These are phyloP conservation scores for Ascodesmis nigricans DNA, from an alignment of 495 filamentous ascomycete species.

Conservation along the genomic window DNA sequence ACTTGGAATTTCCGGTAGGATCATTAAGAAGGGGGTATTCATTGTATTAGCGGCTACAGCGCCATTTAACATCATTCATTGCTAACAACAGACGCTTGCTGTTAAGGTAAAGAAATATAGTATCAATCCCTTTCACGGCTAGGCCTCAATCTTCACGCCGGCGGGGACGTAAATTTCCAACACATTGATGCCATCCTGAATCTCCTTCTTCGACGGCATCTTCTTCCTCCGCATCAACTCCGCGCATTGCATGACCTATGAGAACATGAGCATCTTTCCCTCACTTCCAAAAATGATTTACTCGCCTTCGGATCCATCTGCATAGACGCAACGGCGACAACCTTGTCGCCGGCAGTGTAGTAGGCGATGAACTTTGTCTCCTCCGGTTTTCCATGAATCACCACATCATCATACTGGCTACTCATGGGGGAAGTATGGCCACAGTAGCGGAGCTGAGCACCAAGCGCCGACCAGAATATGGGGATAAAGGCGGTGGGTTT, in stretches of 20 bases:
- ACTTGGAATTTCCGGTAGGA: too few relatives aligned
- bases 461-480: constrained; percentile 88
- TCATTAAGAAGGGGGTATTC: too few relatives aligned
- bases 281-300: too few relatives aligned
- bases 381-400: constrained; percentile 53
- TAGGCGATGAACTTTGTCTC: constrained; percentile 73
- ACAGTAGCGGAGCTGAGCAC: constrained; percentile 73
- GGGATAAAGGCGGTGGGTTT: constrained; percentile 59
- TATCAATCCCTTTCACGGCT: too few relatives aligned
- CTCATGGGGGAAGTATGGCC: constrained; percentile 42
- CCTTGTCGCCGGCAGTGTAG: constrained; percentile 64
- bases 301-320: constrained; percentile 60
- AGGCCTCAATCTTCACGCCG: constrained; percentile 3
- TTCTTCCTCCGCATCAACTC: constrained; percentile 66
- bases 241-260: constrained; percentile 55
- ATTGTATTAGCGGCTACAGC: too few relatives aligned
- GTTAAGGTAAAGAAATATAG: too few relatives aligned
- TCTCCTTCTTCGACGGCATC: constrained; percentile 64
- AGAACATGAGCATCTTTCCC: too few relatives aligned
- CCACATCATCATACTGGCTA: constrained; percentile 56
- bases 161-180: constrained; percentile 35
- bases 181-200: constrained; percentile 53
- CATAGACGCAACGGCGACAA: constrained; percentile 88
- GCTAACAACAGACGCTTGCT: too few relatives aligned
- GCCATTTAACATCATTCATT: too few relatives aligned